These are phyloP conservation scores for Zasmidium citrigriseum DNA, from an alignment of 2,329 filamentous ascomycete genomes.

Conservation along the genomic window DNA sequence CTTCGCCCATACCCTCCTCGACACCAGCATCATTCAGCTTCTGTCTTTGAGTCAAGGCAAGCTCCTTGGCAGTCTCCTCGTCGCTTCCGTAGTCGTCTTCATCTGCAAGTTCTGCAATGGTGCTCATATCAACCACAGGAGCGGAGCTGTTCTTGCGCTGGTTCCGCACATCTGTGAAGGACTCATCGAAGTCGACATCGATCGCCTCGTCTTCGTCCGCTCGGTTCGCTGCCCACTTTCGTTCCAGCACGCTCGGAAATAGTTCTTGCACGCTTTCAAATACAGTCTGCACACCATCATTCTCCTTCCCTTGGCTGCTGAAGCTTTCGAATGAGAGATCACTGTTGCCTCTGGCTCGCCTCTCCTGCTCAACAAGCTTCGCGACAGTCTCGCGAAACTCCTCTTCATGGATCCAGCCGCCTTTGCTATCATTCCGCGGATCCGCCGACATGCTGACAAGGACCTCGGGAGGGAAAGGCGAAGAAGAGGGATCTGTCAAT, in stretches of 20 bases:
- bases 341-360: conserved; percentile 44
- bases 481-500: conserved; percentile 64
- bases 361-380: conserved; percentile 66
- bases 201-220: conserved; percentile 12
- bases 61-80: conserved; percentile 41
- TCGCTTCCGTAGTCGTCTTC: conserved; percentile 44
- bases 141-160: conserved; percentile 23
- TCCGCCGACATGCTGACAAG: conserved; percentile 89
- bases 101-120: conserved; percentile 53
- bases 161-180: conserved; percentile 4
- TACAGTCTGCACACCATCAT: conserved; percentile 66
- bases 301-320: conserved; percentile 57
- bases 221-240: conserved; percentile 12
- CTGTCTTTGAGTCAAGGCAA: conserved; percentile 33
- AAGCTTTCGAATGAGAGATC: conserved; percentile 66
- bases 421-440: conserved; percentile 67
- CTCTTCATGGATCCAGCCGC: conserved; percentile 91
- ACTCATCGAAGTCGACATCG: conserved; percentile 10
- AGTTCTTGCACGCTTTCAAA: conserved; percentile 86
- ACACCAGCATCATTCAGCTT: conserved; percentile 25
- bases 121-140: conserved; percentile 66
- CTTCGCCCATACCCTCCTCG: conserved; percentile 21
- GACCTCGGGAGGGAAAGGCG: conserved; percentile 77
- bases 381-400: conserved; percentile 71
- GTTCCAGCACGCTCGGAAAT: conserved; percentile 57